A percentile compares a stretch with the other conserved stretches of the same genome.
Evolutionary conservation across 2,329 filamentous ascomycete genomes (phyloP).

Genomic region (Elsinoe perseae): DNA sequence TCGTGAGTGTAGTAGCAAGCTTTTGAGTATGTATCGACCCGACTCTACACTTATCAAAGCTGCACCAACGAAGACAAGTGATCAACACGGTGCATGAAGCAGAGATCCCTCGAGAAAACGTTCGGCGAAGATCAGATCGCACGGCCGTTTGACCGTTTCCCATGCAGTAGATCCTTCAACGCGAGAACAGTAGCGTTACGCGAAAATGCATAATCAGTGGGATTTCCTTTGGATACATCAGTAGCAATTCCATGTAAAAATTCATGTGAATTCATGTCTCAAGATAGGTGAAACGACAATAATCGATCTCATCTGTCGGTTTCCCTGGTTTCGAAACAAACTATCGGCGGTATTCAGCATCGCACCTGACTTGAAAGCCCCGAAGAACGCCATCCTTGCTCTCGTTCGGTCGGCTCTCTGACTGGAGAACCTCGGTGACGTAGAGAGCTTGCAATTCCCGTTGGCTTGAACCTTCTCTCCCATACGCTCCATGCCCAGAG

Average conservation of each 20-base stretch:
- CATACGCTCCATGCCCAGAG: not conserved
- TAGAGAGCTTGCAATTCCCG: not conserved
- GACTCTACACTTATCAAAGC: no score
- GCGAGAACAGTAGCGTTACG: not conserved
- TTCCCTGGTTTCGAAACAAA: not conserved
- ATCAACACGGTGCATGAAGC: not conserved
- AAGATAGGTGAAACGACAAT: not conserved
- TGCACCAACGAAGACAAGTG: not conserved
- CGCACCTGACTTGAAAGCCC: not conserved
- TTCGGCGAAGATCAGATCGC: not conserved
- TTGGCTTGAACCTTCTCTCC: not conserved
- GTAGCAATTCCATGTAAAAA: not conserved
- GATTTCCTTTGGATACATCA: not conserved
- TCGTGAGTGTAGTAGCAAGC: no score
- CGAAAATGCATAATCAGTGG: not conserved
- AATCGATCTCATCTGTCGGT: not conserved
- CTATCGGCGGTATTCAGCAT: not conserved
- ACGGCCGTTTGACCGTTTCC: constrained; percentile 3
- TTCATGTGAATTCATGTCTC: not conserved
- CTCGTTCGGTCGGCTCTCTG: not conserved
- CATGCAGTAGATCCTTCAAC: not conserved
- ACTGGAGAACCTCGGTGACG: not conserved
- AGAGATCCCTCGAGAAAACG: not conserved
- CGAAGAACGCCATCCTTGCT: not conserved
- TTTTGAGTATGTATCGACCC: no score